Percentiles rank a stretch among this genome's conserved stretches.
Evolutionary conservation across 192 early-diverging fungal genomes (phyloP).

Genomic region (Lobosporangium transversale): DNA sequence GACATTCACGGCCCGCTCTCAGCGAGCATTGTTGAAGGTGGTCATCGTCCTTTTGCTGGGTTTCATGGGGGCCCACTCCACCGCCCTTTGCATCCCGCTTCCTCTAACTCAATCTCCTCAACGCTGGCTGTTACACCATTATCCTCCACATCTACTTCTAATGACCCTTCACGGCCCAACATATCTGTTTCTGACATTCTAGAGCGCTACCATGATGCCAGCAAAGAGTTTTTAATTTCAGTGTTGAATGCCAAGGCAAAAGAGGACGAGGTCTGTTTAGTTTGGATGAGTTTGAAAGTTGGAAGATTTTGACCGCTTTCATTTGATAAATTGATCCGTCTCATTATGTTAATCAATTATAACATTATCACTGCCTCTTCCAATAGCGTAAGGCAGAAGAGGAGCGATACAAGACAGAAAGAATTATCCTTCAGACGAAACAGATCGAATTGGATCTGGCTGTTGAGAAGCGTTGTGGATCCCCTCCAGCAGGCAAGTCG

Average conservation of each 20-base stretch:
- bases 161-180: background rate
- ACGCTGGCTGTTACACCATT: background rate
- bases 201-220: conserved; percentile 49
- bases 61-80: conserved; percentile 29
- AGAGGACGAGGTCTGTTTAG: conserved; percentile 38
- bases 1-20: conserved; percentile 47
- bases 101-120: conserved; percentile 7
- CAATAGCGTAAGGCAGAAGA: conserved; percentile 55
- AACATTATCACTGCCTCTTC: too few relatives aligned
- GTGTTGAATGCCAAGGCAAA: conserved; percentile 49
- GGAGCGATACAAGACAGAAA: conserved; percentile 55
- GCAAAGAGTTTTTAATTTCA: conserved; percentile 44
- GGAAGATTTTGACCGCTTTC: too few relatives aligned
- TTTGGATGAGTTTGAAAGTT: too few relatives aligned
- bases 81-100: conserved; percentile 11
- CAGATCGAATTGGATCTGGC: conserved; percentile 53
- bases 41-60: conserved; percentile 37
- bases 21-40: conserved; percentile 38
- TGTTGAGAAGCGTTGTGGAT: conserved; percentile 34
- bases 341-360: too few relatives aligned
- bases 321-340: too few relatives aligned
- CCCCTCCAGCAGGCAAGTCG: conserved; percentile 33
- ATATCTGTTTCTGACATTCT: conserved; percentile 42
- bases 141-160: conserved; percentile 6
- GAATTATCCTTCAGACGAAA: conserved; percentile 53